phyloP scores from a whole-genome alignment of 805 yeast species.

The Cyberlindnera japonica region DNA sequence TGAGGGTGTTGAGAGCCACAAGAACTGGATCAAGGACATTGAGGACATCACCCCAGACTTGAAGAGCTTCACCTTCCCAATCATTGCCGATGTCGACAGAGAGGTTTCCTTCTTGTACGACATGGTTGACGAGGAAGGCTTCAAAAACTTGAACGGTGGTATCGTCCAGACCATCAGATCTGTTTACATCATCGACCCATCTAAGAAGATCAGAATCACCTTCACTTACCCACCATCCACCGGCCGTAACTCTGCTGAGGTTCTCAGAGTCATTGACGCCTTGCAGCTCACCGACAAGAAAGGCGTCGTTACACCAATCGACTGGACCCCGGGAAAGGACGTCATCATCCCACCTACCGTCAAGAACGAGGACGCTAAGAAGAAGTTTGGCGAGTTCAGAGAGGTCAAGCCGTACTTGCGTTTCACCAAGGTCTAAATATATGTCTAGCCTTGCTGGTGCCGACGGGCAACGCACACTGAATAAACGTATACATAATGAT shows the following conservation, averaged over 20 bases:
- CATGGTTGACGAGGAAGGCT: conserved; percentile 85
- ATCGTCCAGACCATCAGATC: conserved; percentile 86
- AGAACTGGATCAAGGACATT: conserved; percentile 86
- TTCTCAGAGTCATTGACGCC: conserved; percentile 85
- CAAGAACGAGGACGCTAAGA: conserved; percentile 71
- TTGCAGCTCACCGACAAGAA: conserved; percentile 79
- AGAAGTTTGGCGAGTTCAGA: conserved; percentile 81
- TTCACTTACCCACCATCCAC: conserved; percentile 90
- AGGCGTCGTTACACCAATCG: conserved; percentile 86
- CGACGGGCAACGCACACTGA: background rate
- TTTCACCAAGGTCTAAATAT: conserved; percentile 45
- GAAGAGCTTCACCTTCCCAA: conserved; percentile 77
- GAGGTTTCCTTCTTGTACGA: conserved; percentile 81
- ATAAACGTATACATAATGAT: no score
- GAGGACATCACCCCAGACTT: conserved; percentile 74
- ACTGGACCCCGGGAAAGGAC: conserved; percentile 88
- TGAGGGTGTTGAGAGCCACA: conserved; percentile 75
- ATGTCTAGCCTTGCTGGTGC: no score
- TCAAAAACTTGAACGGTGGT: conserved; percentile 68
- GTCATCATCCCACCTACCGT: conserved; percentile 90
- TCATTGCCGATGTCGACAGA: conserved; percentile 83
- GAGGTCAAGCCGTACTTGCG: conserved; percentile 90
- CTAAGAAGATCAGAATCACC: conserved; percentile 81
- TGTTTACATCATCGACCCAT: conserved; percentile 87
- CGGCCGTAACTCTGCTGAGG: conserved; percentile 93